Percentiles rank a stretch among this genome's conserved stretches.
phyloP scores from a whole-genome alignment of 2,329 filamentous ascomycete species.

The Sphaerulina vaccinii region DNA sequence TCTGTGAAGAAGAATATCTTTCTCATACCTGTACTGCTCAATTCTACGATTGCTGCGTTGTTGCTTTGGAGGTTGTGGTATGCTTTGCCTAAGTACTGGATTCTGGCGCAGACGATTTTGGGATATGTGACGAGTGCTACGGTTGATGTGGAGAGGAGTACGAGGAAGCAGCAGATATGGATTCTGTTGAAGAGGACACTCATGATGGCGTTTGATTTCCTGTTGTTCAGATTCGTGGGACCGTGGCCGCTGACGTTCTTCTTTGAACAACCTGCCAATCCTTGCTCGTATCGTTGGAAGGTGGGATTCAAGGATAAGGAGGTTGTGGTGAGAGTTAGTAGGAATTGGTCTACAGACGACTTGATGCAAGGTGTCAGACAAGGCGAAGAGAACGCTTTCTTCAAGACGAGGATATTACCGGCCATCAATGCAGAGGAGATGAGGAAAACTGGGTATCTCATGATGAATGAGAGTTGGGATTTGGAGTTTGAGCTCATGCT shows the following conservation, averaged over 20 bases:
- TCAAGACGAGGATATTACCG: constrained; percentile 62
- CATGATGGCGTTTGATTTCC: constrained; percentile 73
- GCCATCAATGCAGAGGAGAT: constrained; percentile 69
- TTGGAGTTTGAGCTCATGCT: constrained; percentile 83
- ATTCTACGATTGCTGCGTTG: constrained; percentile 63
- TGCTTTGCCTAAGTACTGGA: constrained; percentile 71
- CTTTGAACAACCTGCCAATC: constrained; percentile 62
- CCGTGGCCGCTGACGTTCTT: constrained; percentile 54
- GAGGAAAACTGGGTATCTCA: constrained; percentile 81
- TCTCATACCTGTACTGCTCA: constrained; percentile 73
- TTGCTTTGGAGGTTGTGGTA: constrained; percentile 68
- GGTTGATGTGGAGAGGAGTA: constrained; percentile 58
- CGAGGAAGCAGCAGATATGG: constrained; percentile 57
- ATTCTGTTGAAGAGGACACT: constrained; percentile 60
- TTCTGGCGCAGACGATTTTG: constrained; percentile 62
- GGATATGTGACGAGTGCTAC: constrained; percentile 66
- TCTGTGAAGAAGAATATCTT: constrained; percentile 82
- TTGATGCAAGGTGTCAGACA: constrained; percentile 54
- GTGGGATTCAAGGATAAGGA: constrained; percentile 78
- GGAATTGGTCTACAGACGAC: constrained; percentile 66
- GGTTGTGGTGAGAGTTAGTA: constrained; percentile 75
- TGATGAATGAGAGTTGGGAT: constrained; percentile 83
- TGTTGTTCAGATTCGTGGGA: constrained; percentile 45
- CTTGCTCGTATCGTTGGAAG: constrained; percentile 68
- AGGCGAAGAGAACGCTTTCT: constrained; percentile 54